phyloP scores from a whole-genome alignment of 1,284 basidiomycete genomes.

The Mycena sp. region DNA sequence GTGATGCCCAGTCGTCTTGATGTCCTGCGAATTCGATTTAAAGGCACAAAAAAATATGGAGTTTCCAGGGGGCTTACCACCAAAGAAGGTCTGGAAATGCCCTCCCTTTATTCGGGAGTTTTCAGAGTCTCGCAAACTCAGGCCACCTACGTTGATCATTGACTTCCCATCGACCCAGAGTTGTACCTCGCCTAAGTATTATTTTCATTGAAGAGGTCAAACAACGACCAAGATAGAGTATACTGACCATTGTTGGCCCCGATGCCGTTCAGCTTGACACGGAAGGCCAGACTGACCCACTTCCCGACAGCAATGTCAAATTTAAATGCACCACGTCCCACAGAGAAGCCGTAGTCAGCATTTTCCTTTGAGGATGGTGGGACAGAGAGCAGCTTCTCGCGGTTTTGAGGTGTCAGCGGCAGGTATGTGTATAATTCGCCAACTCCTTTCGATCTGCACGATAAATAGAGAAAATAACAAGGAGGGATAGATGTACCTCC shows the following conservation, averaged over 20 bases:
- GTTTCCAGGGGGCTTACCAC: conserved; percentile 54
- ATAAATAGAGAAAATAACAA: background rate
- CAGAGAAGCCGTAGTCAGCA: conserved; percentile 66
- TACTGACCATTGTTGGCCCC: conserved; percentile 53
- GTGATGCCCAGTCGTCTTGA: conserved; percentile 67
- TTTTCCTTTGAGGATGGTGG: conserved; percentile 62
- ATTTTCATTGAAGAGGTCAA: background rate
- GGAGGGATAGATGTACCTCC: conserved; percentile 55
- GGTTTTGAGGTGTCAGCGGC: conserved; percentile 56
- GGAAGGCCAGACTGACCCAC: conserved; percentile 69
- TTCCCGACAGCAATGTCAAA: conserved; percentile 52
- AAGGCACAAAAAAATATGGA: background rate
- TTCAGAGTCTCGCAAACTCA: conserved; percentile 54
- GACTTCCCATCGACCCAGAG: conserved; percentile 63
- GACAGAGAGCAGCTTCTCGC: conserved; percentile 51
- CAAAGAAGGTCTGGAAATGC: conserved; percentile 82
- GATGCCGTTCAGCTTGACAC: conserved; percentile 70
- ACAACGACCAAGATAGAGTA: background rate
- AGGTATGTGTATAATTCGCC: conserved; percentile 72
- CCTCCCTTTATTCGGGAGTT: conserved; percentile 61
- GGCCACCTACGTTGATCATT: conserved; percentile 54
- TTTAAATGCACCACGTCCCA: conserved; percentile 63
- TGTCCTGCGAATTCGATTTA: conserved; percentile 49
- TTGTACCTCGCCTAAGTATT: conserved; percentile 60
- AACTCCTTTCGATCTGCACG: conserved; percentile 49